A percentile compares a stretch with the other conserved stretches of the same genome.
These are phyloP conservation scores for Rhizoctonia solani DNA, from an alignment of 1,284 basidiomycete species.

Conservation along the genomic window DNA sequence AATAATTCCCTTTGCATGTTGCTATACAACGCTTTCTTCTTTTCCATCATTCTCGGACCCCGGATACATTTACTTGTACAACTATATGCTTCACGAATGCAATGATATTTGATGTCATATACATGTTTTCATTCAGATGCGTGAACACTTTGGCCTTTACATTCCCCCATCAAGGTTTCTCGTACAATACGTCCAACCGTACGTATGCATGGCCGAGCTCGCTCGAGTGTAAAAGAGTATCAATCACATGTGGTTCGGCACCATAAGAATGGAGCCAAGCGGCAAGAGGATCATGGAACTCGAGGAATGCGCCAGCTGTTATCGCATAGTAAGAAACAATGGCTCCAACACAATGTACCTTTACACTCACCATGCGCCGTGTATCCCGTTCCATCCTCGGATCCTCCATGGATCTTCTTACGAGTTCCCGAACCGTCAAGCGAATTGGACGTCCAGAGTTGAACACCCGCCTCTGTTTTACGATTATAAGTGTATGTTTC, in stretches of 20 bases:
- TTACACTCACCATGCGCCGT: constrained; percentile 55
- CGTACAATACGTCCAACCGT: constrained; percentile 38
- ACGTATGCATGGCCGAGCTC: constrained; percentile 56
- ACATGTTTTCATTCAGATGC: no score
- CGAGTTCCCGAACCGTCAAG: constrained; percentile 56
- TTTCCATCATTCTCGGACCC: no score
- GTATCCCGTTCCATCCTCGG: constrained; percentile 63
- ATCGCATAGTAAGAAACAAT: background rate
- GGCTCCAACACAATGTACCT: constrained; percentile 10
- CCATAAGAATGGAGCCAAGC: constrained; percentile 48
- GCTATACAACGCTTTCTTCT: background rate
- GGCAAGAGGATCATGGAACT: constrained; percentile 63
- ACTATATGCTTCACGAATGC: constrained; percentile 2
- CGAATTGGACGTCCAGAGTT: constrained; percentile 69
- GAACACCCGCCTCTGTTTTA: constrained; percentile 64
- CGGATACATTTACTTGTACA: no score
- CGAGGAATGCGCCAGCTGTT: constrained; percentile 68
- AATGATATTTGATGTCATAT: no score
- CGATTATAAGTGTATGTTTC: constrained; percentile 18
- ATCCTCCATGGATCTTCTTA: constrained; percentile 72
- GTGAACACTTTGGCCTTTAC: no score
- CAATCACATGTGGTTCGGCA: constrained; percentile 51
- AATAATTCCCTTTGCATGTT: no score
- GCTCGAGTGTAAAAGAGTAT: constrained; percentile 60
- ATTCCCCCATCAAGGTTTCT: constrained; percentile 22